These are phyloP conservation scores for Pyrrhoderma noxium DNA, from an alignment of 1,284 basidiomycete species.

Conservation along the genomic window DNA sequence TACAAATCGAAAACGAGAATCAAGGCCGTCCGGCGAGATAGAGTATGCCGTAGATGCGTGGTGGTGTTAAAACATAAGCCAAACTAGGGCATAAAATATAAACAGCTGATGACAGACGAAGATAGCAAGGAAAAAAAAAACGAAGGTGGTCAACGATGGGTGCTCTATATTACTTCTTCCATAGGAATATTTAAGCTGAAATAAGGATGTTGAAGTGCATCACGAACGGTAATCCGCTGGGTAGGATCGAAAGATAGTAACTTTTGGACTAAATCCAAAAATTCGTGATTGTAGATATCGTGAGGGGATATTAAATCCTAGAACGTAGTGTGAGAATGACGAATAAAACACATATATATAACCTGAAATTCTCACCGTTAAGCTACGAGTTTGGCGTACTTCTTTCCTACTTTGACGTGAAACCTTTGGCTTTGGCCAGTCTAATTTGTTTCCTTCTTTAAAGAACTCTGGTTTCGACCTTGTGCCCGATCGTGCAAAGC, in stretches of 20 bases:
- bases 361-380: constrained; percentile 40
- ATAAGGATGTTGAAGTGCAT: constrained; percentile 85
- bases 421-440: constrained; percentile 87
- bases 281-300: constrained; percentile 68
- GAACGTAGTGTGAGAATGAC: constrained; percentile 7
- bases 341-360: constrained; percentile 8
- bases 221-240: constrained; percentile 77
- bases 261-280: constrained; percentile 81
- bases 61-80: constrained; percentile 6
- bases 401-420: constrained; percentile 90
- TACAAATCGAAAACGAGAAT: constrained; percentile 4
- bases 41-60: constrained; percentile 1
- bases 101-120: background rate
- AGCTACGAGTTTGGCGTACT: constrained; percentile 76
- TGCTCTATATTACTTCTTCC: constrained; percentile 16
- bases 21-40: constrained; percentile 1
- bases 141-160: background rate
- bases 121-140: constrained; percentile 4
- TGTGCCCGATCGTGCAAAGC: constrained; percentile 65
- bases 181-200: constrained; percentile 56
- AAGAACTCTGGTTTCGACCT: constrained; percentile 90
- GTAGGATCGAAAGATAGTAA: constrained; percentile 90
- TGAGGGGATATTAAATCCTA: constrained; percentile 80
- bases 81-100: constrained; percentile 1
- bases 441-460: constrained; percentile 74